Conservation (phyloP, 108 stramenopile species). For the Discostella stelligeroides region DNA sequence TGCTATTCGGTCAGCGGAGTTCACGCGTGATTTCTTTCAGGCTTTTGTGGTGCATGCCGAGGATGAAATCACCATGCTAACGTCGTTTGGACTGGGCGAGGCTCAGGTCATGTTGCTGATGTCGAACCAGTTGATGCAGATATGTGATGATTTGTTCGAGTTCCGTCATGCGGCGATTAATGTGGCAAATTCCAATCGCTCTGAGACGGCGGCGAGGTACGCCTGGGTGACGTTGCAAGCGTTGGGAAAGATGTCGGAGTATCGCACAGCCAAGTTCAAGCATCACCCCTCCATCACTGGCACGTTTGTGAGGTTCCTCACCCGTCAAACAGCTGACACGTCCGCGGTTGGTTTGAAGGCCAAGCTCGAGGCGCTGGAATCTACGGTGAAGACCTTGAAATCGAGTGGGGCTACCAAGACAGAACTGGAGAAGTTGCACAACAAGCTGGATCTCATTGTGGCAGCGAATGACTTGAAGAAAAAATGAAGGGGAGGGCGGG, state of each 20-base stretch:
- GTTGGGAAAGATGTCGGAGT: background rate
- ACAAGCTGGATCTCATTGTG: background rate
- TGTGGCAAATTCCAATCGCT: background rate
- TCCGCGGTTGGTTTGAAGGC: background rate
- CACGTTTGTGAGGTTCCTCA: background rate
- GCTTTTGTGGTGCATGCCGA: background rate
- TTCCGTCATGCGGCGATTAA: background rate
- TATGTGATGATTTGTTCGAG: background rate
- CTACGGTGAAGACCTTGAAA: background rate
- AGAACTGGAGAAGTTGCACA: background rate
- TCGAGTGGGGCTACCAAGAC: background rate
- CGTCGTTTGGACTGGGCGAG: background rate
- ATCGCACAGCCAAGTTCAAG: background rate
- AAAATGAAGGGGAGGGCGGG: background rate
- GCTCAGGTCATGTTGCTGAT: background rate
- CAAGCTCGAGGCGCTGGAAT: background rate
- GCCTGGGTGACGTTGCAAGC: slow-evolving; percentile 1
- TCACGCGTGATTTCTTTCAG: background rate
- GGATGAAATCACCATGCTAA: background rate
- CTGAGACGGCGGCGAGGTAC: background rate
- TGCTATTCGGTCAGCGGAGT: background rate
- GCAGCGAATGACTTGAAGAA: background rate
- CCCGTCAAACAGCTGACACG: background rate
- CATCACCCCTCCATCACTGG: background rate
- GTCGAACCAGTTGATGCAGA: background rate